Evolutionary conservation across 176 grass and related monocot species (phyloP), one percentile per base, ranked within the genome.

Genomic region (Phoenix dactylifera): DNA sequence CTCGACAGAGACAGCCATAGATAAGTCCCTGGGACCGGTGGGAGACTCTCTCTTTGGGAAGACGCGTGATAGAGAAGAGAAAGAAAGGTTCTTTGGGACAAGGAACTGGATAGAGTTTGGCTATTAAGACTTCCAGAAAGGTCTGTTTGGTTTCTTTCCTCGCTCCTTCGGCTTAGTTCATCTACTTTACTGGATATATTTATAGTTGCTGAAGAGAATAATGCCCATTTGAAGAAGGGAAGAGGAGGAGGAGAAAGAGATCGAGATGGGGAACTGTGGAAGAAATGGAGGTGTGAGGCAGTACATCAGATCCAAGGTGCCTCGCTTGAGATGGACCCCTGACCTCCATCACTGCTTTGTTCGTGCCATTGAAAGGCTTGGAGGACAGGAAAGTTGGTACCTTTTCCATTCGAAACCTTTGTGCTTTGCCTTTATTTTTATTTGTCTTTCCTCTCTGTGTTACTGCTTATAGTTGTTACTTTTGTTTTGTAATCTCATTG

Each of bases 271-370:
- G 1, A 72, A 57, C 67, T 78, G 72, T 64, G 76, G 79, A 60
- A 78, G 56, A 63, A 84, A 73, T 53, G 77, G 77, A 22, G 49
- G 60, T 3, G 89, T 89, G 60, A 80, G 93, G 71, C 84, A 58
- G 24, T 98, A 98, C 71, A 98, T 70, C 32, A 85, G 93, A 75
- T 98, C 87, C 16, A 79, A 65, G 52, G 70, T 81, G 68, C 84
- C 93, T 7, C 69, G 93, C 59, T 54, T 98, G 72, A 55, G 87
- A 69, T 98, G 93, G 93, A 98, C 93, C 0, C 72, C 68, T 18
- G 93, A 98, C 55, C 87, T 98, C 65, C 87, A 98, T 60, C 79
- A 26, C 58, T 79, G 76, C 81, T 98, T 98, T 66, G 29, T 85
- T 49, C 64, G 79, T 26, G 93, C 93, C 63, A 75, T 98, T 22